Evolutionary conservation across 2,329 filamentous ascomycete species (phyloP).

Genomic region (Mollisia scopiformis): DNA sequence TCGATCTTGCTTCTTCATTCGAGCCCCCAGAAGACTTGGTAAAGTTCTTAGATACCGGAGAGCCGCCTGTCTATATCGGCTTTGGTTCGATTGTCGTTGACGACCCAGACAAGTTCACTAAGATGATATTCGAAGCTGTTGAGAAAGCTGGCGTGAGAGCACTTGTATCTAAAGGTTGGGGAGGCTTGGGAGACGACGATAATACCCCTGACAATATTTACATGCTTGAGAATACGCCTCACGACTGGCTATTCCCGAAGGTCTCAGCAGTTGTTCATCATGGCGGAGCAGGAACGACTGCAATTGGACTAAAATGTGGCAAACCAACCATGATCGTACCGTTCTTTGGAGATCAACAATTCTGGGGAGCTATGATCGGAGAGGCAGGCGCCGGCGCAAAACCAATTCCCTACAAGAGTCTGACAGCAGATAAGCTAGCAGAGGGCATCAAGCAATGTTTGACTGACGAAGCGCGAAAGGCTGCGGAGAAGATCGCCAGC

Average conservation of each 20-base stretch:
- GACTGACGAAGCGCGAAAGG: conserved; percentile 59
- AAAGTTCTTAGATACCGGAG: conserved; percentile 58
- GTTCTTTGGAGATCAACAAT: conserved; percentile 80
- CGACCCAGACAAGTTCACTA: conserved; percentile 68
- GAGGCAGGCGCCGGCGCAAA: conserved; percentile 46
- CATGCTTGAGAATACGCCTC: conserved; percentile 74
- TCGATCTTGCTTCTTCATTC: conserved; percentile 67
- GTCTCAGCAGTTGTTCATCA: conserved; percentile 72
- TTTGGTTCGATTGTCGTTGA: conserved; percentile 79
- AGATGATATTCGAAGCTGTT: conserved; percentile 73
- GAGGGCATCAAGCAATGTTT: conserved; percentile 73
- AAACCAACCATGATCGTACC: conserved; percentile 77
- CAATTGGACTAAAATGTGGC: conserved; percentile 71
- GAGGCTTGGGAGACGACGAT: conserved; percentile 64
- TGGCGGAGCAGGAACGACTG: conserved; percentile 78
- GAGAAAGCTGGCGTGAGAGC: conserved; percentile 68
- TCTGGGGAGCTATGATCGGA: conserved; percentile 74
- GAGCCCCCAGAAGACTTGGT: conserved; percentile 58
- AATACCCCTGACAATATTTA: conserved; percentile 65
- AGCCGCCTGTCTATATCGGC: conserved; percentile 71
- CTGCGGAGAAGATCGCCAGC: conserved; percentile 61
- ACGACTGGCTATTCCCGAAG: conserved; percentile 76
- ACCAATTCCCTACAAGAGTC: conserved; percentile 19
- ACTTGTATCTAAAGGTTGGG: conserved; percentile 77
- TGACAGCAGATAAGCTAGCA: conserved; percentile 65